Conservation (phyloP, 129 eudicot genomes). For the Heracleum sosnowskyi region DNA sequence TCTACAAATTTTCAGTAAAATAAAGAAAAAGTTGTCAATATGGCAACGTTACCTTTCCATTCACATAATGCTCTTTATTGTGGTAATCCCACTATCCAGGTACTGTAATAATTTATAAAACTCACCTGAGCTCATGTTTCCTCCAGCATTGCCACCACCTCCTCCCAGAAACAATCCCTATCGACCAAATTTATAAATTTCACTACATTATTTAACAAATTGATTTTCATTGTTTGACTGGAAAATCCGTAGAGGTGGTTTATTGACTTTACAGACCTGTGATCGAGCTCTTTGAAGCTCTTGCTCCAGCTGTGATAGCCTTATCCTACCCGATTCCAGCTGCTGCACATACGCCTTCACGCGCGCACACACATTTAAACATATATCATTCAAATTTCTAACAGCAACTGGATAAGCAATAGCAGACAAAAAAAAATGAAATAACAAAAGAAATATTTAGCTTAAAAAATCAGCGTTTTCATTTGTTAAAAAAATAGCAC, state of each 20-base stretch:
- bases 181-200: background rate
- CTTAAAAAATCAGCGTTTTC: background rate
- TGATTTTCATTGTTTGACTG: background rate
- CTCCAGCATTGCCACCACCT: conserved; percentile 56
- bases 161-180: conserved; percentile 75
- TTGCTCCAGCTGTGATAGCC: conserved; percentile 85
- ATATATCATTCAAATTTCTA: background rate
- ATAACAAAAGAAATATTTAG: background rate
- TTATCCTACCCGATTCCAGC: conserved; percentile 81
- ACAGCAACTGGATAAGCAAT: background rate
- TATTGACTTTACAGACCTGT: conserved; percentile 75
- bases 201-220: background rate
- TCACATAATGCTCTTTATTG: background rate
- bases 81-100: background rate
- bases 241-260: background rate
- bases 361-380: conserved; percentile 7
- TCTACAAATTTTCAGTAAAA: background rate
- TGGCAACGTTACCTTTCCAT: background rate
- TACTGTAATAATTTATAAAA: background rate
- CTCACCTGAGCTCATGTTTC: conserved; percentile 75
- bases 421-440: background rate
- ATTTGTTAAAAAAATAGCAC: conserved; percentile 14
- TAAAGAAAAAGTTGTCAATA: background rate
- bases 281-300: conserved; percentile 87
- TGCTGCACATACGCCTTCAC: conserved; percentile 88